Conservation (phyloP, 2,329 filamentous ascomycete genomes). For the Graphilbum sp. region DNA sequence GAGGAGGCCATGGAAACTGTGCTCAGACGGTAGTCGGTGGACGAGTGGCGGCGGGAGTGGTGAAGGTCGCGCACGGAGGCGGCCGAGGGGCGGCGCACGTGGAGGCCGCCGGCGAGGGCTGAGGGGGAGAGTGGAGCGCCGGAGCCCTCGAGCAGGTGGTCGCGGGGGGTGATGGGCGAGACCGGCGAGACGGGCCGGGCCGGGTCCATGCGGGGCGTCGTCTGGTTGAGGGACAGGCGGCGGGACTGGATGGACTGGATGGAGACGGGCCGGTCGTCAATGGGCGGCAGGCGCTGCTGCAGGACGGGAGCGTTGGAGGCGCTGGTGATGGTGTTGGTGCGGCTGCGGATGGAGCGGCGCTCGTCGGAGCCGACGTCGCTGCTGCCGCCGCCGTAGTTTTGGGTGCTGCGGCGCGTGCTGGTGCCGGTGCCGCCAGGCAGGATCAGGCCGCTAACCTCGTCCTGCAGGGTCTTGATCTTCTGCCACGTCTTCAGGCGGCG, state of each 20-base stretch:
- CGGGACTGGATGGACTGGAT: slow-evolving; percentile 22
- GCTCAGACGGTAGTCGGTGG: slow-evolving; percentile 51
- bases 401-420: slow-evolving; percentile 30
- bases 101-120: slow-evolving; percentile 14
- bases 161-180: slow-evolving; percentile 13
- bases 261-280: slow-evolving; percentile 28
- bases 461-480: slow-evolving; percentile 82
- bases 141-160: slow-evolving; percentile 17
- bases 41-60: slow-evolving; percentile 76
- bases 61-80: slow-evolving; percentile 69
- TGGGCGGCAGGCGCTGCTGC: slow-evolving; percentile 22
- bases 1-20: slow-evolving; percentile 16
- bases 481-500: slow-evolving; percentile 88
- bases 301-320: slow-evolving; percentile 31
- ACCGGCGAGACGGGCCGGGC: slow-evolving; percentile 23
- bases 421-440: neutral
- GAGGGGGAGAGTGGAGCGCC: slow-evolving; percentile 16
- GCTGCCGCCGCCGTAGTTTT: slow-evolving; percentile 40
- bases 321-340: slow-evolving; percentile 40
- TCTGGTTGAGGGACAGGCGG: slow-evolving; percentile 30
- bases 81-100: slow-evolving; percentile 53
- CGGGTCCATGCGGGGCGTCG: slow-evolving; percentile 30
- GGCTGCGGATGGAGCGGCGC: slow-evolving; percentile 32
- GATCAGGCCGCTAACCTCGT: slow-evolving; percentile 51
- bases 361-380: slow-evolving; percentile 44